Conservation (phyloP, 495 filamentous ascomycete species). For the Penicillium canariense region DNA sequence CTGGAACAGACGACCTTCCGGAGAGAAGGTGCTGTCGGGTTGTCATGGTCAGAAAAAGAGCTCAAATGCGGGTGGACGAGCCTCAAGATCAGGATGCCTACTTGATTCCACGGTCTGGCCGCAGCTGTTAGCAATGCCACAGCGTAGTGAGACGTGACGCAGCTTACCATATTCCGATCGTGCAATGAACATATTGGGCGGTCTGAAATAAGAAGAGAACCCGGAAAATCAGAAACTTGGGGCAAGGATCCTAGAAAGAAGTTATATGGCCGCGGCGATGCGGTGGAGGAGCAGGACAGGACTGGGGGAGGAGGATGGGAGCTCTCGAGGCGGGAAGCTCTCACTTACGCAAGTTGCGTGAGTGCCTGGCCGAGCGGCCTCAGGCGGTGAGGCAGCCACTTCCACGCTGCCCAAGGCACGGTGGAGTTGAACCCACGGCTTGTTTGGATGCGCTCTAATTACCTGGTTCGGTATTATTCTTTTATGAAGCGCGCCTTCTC, state of each 20-base stretch:
- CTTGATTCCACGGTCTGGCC: slow-evolving; percentile 97
- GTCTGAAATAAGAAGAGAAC: slow-evolving; percentile 13
- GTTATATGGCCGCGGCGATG: slow-evolving; percentile 12
- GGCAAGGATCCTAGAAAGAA: slow-evolving; percentile 4
- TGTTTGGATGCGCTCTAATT: slow-evolving; percentile 5
- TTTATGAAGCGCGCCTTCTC: not conserved
- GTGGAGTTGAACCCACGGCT: slow-evolving; percentile 17
- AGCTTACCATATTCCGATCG: slow-evolving; percentile 97
- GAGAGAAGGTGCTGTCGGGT: slow-evolving; percentile 93
- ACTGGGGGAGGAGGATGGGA: slow-evolving; percentile 25
- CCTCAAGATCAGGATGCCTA: slow-evolving; percentile 44
- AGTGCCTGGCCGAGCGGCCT: slow-evolving; percentile 34
- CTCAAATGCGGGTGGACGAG: not conserved
- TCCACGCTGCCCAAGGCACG: slow-evolving; percentile 15
- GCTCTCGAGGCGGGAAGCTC: slow-evolving; percentile 36
- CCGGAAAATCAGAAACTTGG: not conserved
- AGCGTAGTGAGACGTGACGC: slow-evolving; percentile 20
- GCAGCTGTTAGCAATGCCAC: slow-evolving; percentile 34
- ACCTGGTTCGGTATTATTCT: slow-evolving; percentile 3
- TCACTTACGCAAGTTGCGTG: slow-evolving; percentile 41
- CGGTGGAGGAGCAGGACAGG: slow-evolving; percentile 14
- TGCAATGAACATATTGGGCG: slow-evolving; percentile 93
- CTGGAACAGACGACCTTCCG: slow-evolving; percentile 99
- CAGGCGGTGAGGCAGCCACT: slow-evolving; percentile 32
- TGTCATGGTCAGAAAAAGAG: slow-evolving; percentile 26